These are phyloP conservation scores for Pythium dissimile DNA, from an alignment of 352 stramenopile genomes.

Conservation along the genomic window DNA sequence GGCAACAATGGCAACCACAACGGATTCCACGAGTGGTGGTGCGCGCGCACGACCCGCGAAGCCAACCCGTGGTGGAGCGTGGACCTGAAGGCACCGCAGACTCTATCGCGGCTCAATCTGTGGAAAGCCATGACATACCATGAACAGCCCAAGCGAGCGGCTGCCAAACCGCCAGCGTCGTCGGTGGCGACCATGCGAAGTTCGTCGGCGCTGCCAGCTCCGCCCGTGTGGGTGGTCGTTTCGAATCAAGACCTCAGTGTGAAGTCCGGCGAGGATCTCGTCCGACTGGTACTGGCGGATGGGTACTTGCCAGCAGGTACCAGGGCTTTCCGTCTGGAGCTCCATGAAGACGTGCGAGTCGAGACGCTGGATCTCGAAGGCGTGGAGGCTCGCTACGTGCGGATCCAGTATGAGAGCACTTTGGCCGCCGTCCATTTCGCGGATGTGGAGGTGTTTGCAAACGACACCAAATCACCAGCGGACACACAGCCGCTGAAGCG, in stretches of 20 bases:
- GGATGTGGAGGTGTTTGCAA: slow-evolving; percentile 54
- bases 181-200: slow-evolving; percentile 20
- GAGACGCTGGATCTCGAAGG: slow-evolving; percentile 15
- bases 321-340: slow-evolving; percentile 9
- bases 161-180: slow-evolving; percentile 38
- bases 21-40: slow-evolving; percentile 65
- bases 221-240: slow-evolving; percentile 53
- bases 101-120: slow-evolving; percentile 43
- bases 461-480: not conserved
- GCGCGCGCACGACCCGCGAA: slow-evolving; percentile 56
- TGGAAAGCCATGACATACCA: slow-evolving; percentile 79
- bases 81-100: slow-evolving; percentile 37
- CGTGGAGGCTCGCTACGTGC: slow-evolving; percentile 47
- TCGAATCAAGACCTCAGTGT: slow-evolving; percentile 33
- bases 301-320: slow-evolving; percentile 6
- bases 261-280: not conserved
- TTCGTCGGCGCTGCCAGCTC: slow-evolving; percentile 22
- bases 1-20: slow-evolving; percentile 70
- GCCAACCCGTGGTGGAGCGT: slow-evolving; percentile 69
- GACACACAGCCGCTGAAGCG: not conserved
- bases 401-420: slow-evolving; percentile 44
- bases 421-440: slow-evolving; percentile 55
- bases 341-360: slow-evolving; percentile 20
- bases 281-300: slow-evolving; percentile 2
- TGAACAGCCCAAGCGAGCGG: slow-evolving; percentile 43